Evolutionary conservation across 495 filamentous ascomycete genomes (phyloP).

Genomic region (Penicillium atrosanguineum): DNA sequence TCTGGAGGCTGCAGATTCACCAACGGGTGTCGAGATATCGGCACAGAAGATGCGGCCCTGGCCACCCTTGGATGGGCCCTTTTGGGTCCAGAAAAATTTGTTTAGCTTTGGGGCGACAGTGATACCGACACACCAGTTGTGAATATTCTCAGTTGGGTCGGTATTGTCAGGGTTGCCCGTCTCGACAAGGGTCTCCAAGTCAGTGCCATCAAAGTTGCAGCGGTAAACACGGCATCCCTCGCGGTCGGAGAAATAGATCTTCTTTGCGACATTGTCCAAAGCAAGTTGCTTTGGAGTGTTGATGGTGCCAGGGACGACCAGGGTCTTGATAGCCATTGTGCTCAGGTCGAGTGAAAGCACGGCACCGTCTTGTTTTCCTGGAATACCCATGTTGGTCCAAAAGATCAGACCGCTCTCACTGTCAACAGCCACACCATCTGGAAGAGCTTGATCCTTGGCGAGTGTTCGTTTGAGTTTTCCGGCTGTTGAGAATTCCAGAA

Average conservation of each 20-base stretch:
- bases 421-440: constrained; percentile 48
- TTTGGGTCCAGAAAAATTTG: constrained; percentile 58
- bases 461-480: constrained; percentile 20
- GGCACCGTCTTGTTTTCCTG: constrained; percentile 38
- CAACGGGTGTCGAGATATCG: constrained; percentile 29
- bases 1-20: constrained; percentile 16
- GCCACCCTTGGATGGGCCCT: constrained; percentile 48
- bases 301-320: constrained; percentile 33
- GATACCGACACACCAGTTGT: constrained; percentile 33
- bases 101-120: constrained; percentile 23
- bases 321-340: constrained; percentile 30
- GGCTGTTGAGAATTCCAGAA: constrained; percentile 19
- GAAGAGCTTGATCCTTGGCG: constrained; percentile 29
- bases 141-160: constrained; percentile 22
- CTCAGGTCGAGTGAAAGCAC: constrained; percentile 41
- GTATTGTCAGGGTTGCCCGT: constrained; percentile 29
- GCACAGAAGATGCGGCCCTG: constrained; percentile 50
- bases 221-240: constrained; percentile 49
- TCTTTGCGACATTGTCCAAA: constrained; percentile 26
- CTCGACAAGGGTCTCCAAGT: constrained; percentile 38
- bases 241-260: constrained; percentile 53
- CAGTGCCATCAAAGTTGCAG: constrained; percentile 44
- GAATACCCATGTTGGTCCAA: constrained; percentile 52
- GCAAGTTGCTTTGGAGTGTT: constrained; percentile 55
- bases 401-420: constrained; percentile 35